Conservation (phyloP, 495 filamentous ascomycete genomes). For the Neurospora sp. region DNA sequence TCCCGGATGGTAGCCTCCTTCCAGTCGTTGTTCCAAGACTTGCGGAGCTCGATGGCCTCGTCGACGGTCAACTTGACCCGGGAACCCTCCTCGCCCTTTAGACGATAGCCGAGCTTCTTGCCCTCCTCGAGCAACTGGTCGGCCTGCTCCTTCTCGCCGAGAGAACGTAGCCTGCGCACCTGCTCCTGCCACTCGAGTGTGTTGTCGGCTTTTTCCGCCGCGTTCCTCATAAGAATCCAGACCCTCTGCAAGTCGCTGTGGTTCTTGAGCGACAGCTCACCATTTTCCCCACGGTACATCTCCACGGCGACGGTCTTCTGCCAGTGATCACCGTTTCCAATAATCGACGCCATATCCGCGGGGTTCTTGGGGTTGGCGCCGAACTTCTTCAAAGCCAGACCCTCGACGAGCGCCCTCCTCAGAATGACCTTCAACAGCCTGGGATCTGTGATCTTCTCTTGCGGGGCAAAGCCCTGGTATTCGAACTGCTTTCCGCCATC, state of each 20-base stretch:
- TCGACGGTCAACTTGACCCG: slow-evolving; percentile 8
- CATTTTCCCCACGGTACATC: slow-evolving; percentile 10
- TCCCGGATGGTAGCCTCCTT: slow-evolving; percentile 45
- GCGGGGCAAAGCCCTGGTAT: slow-evolving; percentile 31
- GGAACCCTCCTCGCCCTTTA: not conserved
- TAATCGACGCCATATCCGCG: slow-evolving; percentile 3
- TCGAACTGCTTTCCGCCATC: slow-evolving; percentile 10
- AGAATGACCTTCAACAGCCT: slow-evolving; percentile 35
- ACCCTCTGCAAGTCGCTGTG: slow-evolving; percentile 1
- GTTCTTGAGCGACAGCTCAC: slow-evolving; percentile 15
- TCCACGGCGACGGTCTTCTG: slow-evolving; percentile 8
- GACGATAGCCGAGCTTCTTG: not conserved
- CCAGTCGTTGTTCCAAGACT: slow-evolving; percentile 40
- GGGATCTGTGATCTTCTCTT: slow-evolving; percentile 26
- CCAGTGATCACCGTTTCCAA: not conserved
- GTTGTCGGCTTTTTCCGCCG: not conserved
- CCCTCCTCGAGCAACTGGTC: not conserved
- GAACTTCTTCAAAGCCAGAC: slow-evolving; percentile 37
- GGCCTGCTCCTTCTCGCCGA: slow-evolving; percentile 1
- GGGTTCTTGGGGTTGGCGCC: slow-evolving; percentile 20
- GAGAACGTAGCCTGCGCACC: not conserved
- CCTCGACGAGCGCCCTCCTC: slow-evolving; percentile 53
- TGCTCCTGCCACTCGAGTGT: not conserved
- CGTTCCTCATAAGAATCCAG: slow-evolving; percentile 1
- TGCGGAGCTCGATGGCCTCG: slow-evolving; percentile 18